Base-by-base conservation (phyloP, 352 stramenopile genomes). In the Aphanomyces stellatus region DNA sequence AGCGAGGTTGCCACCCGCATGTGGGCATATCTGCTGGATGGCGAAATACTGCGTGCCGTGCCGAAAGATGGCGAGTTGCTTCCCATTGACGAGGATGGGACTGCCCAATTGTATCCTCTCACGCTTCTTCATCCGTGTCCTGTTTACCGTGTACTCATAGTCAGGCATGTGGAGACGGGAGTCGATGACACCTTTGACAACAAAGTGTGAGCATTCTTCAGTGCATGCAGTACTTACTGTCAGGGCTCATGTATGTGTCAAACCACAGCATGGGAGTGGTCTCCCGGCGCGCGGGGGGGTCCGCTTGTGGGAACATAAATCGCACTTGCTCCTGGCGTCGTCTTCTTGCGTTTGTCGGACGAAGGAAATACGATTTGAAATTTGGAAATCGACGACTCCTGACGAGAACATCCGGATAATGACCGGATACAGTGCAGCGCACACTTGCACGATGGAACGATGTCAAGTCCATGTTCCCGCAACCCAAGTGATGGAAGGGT, bases 61-160 rank as follows among this genome's bases (percentile, higher is more conserved):
- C 73, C 89, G 89, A 71, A 93, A 93, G 71, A 95, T 86, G n/a
- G 81, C 86, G 60, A 95, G 73, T 2, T 73, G 69, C 46, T 79
- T 78, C 37, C 83, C 86, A 41, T 94, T 94, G 53, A 93, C 70
- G 0, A 70, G 51, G 22, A 77, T 74, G 55, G 83, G 87, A 3
- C 68, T 85, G 17, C 85, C 85, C 90, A 60, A 10, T 40, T 40
- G 46, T 48, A 35, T 56, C 65, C 37, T 75, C 80, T 42, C 73
- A 80, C 11, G 74, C 80, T 34, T 74, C 63, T 94, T 94, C 6
- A 90, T 73, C 24, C 86, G 86, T 65, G 82, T 89, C 19, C 76
- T 71, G 19, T 82, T 90, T 3, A 92, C 86, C 2, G 74, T 88
- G 34, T 81, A 91, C 56, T 93, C 78, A 41, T 91, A 89, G 53